phyloP scores from a whole-genome alignment of 2,329 filamentous ascomycete genomes.

The Didymella arachidicola region DNA sequence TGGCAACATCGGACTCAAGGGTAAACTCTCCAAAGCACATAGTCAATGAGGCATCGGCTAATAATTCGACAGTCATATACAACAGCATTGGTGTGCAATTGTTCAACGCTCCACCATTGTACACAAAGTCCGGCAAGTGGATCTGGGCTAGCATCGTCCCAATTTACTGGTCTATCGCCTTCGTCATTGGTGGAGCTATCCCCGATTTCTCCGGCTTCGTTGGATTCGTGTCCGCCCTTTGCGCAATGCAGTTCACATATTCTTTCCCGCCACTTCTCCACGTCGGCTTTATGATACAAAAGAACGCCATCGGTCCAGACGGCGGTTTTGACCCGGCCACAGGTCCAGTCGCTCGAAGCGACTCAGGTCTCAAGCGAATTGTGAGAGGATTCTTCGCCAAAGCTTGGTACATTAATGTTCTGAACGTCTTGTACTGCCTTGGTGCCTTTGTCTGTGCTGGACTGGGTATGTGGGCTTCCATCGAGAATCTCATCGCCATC shows the following conservation, averaged over 20 bases:
- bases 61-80: conserved; percentile 1
- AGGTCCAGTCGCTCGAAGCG: neutral
- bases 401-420: conserved; percentile 3
- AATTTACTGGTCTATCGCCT: conserved; percentile 10
- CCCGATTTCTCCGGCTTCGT: conserved; percentile 6
- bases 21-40: neutral
- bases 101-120: conserved; percentile 4
- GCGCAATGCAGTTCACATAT: conserved; percentile 11
- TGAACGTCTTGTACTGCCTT: conserved; percentile 4
- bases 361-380: conserved; percentile 1
- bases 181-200: conserved; percentile 1
- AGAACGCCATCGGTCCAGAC: conserved; percentile 3
- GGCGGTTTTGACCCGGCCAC: conserved; percentile 6
- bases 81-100: conserved; percentile 3
- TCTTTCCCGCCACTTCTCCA: conserved; percentile 5
- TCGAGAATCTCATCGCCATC: conserved; percentile 56
- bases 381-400: conserved; percentile 4
- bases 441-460: conserved; percentile 5
- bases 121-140: conserved; percentile 6
- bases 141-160: neutral
- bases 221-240: conserved; percentile 5
- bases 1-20: conserved; percentile 5
- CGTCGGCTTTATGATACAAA: conserved; percentile 3
- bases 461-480: conserved; percentile 5
- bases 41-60: neutral